Conservation (phyloP, 352 stramenopile genomes). For the Ochromonadaceae sp. region DNA sequence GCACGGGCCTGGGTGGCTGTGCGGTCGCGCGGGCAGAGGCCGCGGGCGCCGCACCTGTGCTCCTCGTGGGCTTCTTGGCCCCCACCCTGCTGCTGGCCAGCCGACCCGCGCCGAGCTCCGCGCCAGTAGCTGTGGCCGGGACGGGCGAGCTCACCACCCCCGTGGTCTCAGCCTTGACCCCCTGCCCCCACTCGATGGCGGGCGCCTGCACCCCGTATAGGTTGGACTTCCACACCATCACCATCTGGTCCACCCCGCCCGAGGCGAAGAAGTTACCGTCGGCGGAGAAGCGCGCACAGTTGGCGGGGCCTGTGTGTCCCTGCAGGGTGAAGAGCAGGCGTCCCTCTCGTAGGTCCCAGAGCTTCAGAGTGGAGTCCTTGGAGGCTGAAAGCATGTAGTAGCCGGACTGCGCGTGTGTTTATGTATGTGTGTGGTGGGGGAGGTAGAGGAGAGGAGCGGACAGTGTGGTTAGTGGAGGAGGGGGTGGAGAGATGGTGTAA, state of each 20-base stretch:
- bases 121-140: not conserved
- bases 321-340: slow-evolving; percentile 77
- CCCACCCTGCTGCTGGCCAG: not conserved
- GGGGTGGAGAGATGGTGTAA: too few species aligned
- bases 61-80: not conserved
- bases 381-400: slow-evolving; percentile 72
- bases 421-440: too few species aligned
- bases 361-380: slow-evolving; percentile 62
- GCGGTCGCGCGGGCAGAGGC: not conserved
- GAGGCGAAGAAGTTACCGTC: slow-evolving; percentile 51
- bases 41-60: not conserved
- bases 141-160: not conserved
- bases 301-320: slow-evolving; percentile 50
- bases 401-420: too few species aligned
- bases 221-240: slow-evolving; percentile 58
- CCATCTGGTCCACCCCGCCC: slow-evolving; percentile 49
- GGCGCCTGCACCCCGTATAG: slow-evolving; percentile 11
- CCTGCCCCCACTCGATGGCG: not conserved
- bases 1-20: not conserved
- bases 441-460: too few species aligned
- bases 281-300: slow-evolving; percentile 41
- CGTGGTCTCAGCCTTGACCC: not conserved
- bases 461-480: too few species aligned
- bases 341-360: slow-evolving; percentile 78
- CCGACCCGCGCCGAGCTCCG: too few species aligned